A percentile compares a stretch with the other conserved stretches of the same genome.
These are phyloP conservation scores for Carpinus fangiana DNA, from an alignment of 306 rosid species.

Conservation along the genomic window DNA sequence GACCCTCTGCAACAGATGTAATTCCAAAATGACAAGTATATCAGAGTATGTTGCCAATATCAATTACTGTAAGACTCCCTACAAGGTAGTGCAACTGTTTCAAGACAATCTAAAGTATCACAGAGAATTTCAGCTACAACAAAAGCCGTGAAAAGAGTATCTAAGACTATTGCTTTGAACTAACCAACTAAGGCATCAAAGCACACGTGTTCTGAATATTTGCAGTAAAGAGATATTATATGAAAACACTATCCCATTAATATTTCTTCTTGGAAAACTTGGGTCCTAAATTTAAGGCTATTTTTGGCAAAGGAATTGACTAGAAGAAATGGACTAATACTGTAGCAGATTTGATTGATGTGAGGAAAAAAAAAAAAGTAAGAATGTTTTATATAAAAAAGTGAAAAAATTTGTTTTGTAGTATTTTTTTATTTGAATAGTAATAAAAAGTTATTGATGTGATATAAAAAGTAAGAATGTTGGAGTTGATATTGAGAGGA, in stretches of 20 bases:
- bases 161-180: background rate
- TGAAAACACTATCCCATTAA: too few relatives aligned
- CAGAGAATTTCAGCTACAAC: background rate
- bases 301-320: too few relatives aligned
- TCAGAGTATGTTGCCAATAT: conserved; percentile 18
- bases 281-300: background rate
- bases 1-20: conserved; percentile 47
- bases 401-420: too few relatives aligned
- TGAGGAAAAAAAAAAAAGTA: too few relatives aligned
- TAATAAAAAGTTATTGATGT: too few relatives aligned
- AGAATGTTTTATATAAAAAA: too few relatives aligned
- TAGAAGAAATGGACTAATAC: too few relatives aligned
- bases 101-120: background rate
- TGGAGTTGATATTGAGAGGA: too few relatives aligned
- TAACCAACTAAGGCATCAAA: background rate
- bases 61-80: conserved; percentile 1
- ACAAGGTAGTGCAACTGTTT: background rate
- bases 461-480: too few relatives aligned
- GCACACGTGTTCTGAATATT: background rate
- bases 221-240: background rate
- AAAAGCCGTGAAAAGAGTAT: background rate
- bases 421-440: too few relatives aligned
- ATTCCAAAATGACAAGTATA: conserved; percentile 7
- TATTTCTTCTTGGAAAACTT: background rate
- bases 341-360: too few relatives aligned